phyloP scores from a whole-genome alignment of 78 protist species.

The Capsaspora owczarzaki region DNA sequence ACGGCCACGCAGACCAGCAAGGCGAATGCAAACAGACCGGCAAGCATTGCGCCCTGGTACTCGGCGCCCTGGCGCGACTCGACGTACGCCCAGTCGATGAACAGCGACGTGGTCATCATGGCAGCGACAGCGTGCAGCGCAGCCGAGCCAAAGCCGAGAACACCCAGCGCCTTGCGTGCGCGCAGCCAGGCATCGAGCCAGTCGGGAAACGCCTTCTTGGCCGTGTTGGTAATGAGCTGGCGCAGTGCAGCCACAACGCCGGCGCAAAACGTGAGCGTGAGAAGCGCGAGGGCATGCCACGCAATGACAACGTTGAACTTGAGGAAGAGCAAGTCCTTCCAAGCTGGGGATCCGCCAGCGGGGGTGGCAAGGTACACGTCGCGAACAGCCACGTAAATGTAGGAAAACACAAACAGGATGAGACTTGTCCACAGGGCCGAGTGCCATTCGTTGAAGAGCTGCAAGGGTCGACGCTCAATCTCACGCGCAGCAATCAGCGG shows the following conservation, averaged over 20 bases:
- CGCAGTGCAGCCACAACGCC: background rate
- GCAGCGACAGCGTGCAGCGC: background rate
- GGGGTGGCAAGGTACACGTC: background rate
- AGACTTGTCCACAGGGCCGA: background rate
- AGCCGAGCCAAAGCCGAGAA: background rate
- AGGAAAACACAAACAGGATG: background rate
- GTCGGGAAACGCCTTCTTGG: background rate
- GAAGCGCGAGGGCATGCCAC: background rate
- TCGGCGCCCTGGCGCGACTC: background rate
- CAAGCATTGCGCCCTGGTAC: background rate
- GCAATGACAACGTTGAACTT: background rate
- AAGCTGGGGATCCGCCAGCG: background rate
- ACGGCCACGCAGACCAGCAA: background rate
- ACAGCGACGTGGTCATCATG: background rate
- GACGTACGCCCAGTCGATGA: background rate
- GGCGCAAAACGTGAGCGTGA: background rate
- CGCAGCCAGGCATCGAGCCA: background rate
- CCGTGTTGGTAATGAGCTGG: background rate
- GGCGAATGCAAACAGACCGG: background rate
- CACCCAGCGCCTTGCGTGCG: background rate
- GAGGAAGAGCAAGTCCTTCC: background rate
- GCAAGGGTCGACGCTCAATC: background rate
- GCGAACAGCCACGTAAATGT: background rate
- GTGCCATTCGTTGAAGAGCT: background rate
- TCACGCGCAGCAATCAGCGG: background rate